Evolutionary conservation across 345 rosid species (phyloP).

Genomic region (Psidium friedrichsthalianum): DNA sequence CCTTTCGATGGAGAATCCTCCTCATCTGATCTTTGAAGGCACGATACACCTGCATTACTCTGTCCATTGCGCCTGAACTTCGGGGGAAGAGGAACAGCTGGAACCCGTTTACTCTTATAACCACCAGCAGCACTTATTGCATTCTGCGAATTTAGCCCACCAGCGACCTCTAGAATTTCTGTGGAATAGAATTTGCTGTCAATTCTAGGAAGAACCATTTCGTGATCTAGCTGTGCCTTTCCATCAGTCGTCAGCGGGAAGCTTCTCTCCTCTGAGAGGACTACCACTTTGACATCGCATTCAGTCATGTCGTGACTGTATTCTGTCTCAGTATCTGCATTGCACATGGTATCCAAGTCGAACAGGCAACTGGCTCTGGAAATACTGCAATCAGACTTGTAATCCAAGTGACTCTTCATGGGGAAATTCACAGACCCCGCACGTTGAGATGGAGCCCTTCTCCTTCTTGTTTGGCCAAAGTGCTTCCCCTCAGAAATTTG

Average conservation of each 20-base stretch:
- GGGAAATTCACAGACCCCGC: constrained; percentile 54
- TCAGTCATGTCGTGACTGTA: constrained; percentile 49
- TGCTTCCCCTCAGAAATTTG: constrained; percentile 14
- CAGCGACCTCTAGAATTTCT: constrained; percentile 26
- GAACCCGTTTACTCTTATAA: constrained; percentile 22
- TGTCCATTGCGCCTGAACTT: constrained; percentile 8
- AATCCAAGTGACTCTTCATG: constrained; percentile 25
- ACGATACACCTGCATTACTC: constrained; percentile 2
- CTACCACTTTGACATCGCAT: constrained; percentile 30
- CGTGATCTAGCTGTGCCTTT: constrained; percentile 5
- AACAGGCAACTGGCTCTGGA: constrained; percentile 43
- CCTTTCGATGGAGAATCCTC: constrained; percentile 3
- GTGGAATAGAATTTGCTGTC: constrained; percentile 1
- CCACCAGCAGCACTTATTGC: constrained; percentile 3
- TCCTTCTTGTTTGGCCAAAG: constrained; percentile 16
- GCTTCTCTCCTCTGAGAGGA: constrained; percentile 15
- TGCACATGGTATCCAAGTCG: constrained; percentile 16
- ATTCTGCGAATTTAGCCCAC: constrained; percentile 36
- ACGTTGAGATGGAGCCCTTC: constrained; percentile 25
- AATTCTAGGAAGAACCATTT: constrained; percentile 1
- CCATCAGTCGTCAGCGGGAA: neutral
- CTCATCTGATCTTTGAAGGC: neutral
- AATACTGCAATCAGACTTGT: constrained; percentile 31
- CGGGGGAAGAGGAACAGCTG: constrained; percentile 16
- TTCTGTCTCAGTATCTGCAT: constrained; percentile 41